phyloP scores from a whole-genome alignment of 2,329 filamentous ascomycete species.

The Fusarium chuoi region DNA sequence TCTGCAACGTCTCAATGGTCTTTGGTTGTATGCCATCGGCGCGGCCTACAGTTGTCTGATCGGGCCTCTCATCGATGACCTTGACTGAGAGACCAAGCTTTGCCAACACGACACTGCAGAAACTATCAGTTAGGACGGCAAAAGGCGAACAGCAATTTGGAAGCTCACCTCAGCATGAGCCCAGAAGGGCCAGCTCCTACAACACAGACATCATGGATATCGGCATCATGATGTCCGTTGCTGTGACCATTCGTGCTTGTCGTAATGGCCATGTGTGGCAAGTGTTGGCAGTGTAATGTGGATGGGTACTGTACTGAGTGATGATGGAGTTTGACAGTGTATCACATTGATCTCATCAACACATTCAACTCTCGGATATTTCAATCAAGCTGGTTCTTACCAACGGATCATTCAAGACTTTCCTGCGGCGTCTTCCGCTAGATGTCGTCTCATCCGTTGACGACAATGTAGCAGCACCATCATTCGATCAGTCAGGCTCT shows the following conservation, averaged over 20 bases:
- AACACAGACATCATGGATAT: conserved; percentile 58
- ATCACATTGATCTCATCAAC: background rate
- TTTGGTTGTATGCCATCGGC: conserved; percentile 82
- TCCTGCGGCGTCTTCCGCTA: background rate
- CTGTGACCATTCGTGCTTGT: background rate
- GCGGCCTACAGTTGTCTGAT: conserved; percentile 73
- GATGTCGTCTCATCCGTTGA: background rate
- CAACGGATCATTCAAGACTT: background rate
- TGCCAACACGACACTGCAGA: conserved; percentile 57
- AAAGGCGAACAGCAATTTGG: rapidly evolving
- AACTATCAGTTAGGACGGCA: background rate
- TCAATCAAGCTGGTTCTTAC: background rate
- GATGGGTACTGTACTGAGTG: background rate
- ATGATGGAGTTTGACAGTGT: background rate
- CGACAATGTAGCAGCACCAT: background rate
- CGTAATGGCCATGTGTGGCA: background rate
- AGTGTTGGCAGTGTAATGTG: background rate
- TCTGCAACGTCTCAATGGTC: conserved; percentile 79
- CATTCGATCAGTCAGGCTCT: background rate
- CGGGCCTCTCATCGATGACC: conserved; percentile 74
- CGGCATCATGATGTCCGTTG: background rate
- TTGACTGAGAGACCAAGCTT: conserved; percentile 73
- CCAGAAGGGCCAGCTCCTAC: conserved; percentile 67
- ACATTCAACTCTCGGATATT: background rate
- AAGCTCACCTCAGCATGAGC: conserved; percentile 59